Conservation (phyloP, 768 basidiomycete genomes). For the Amanita subjunquillea region DNA sequence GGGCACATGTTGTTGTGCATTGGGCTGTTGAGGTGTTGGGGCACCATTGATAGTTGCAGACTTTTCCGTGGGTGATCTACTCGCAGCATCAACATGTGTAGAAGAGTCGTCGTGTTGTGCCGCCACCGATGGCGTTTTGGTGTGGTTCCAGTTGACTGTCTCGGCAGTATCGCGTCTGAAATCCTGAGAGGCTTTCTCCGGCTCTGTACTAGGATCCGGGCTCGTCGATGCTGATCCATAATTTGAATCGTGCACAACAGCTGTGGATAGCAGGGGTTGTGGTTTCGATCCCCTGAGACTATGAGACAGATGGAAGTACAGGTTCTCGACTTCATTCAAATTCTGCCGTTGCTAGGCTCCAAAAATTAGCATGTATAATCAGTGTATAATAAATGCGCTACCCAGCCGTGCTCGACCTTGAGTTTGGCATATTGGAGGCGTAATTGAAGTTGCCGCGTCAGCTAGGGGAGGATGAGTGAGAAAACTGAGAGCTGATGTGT, state of each 20-base stretch:
- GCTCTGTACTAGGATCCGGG: background rate
- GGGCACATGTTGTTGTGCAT: background rate
- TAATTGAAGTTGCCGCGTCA: conserved; percentile 62
- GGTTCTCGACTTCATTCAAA: conserved; percentile 73
- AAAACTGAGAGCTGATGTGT: background rate
- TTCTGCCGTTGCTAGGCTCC: conserved; percentile 60
- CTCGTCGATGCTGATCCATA: background rate
- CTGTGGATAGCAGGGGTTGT: background rate
- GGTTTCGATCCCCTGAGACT: conserved; percentile 17
- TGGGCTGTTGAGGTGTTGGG: background rate
- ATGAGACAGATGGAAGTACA: conserved; percentile 73
- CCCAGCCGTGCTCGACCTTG: conserved; percentile 80
- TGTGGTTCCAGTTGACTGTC: background rate
- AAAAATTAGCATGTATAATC: background rate
- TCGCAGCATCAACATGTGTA: background rate
- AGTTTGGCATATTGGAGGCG: conserved; percentile 68
- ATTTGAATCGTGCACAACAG: background rate
- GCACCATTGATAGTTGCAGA: background rate
- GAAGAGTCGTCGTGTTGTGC: background rate
- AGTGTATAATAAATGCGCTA: conserved; percentile 20
- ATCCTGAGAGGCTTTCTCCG: background rate
- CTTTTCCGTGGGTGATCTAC: background rate
- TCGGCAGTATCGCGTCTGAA: background rate
- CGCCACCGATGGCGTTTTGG: background rate
- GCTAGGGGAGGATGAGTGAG: conserved; percentile 23